Base-by-base conservation (phyloP, 768 basidiomycete genomes). In the Russula vinacea region DNA sequence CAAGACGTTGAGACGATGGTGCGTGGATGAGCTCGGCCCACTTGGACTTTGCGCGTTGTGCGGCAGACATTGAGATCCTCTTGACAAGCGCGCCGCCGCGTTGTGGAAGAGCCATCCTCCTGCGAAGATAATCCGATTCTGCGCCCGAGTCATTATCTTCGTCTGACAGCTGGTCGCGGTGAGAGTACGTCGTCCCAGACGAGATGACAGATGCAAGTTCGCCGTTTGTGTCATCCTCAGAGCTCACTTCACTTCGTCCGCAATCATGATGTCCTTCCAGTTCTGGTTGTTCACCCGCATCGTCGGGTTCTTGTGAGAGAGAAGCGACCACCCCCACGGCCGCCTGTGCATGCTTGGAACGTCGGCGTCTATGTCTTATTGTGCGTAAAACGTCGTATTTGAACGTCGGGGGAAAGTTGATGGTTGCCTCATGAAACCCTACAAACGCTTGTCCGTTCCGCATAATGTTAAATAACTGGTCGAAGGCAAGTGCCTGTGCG, bases 331-430 rank as follows among this genome's bases (percentile, higher is more conserved):
- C 42, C 65, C 44, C 67, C 54, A 11, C 67, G 71, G 75, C 53
- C 75, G 74, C n/a, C 13, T 51, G 47, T 52, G 33, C 22, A 9
- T 74, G 73, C 64, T 75, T 78, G 10, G 76, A 75, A 40, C 32
- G 78, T 77, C 71, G 79, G 81, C 56, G 78, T 70, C 68, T 62
- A 65, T 78, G 80, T 73, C 84, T 88, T 22, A 81, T 72, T 2
- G 82, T 81, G 29, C 83, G 81, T 59, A 84, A 74, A 8, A 95
- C 89, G 69, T 95, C 88, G 71, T 93, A 94, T 71, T 97, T 97
- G 82, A 95, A 98, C 0, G 95, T 97, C 0, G 94, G 94, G 5
- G 92, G 85, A 67, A 98, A 98, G 69, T 87, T 73, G 64, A 97
- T 97, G 0, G 79, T 76, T 0, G 81, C 92, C 73, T 98, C 95